phyloP scores from a whole-genome alignment of 345 rosid species.

The Psidium guajava region DNA sequence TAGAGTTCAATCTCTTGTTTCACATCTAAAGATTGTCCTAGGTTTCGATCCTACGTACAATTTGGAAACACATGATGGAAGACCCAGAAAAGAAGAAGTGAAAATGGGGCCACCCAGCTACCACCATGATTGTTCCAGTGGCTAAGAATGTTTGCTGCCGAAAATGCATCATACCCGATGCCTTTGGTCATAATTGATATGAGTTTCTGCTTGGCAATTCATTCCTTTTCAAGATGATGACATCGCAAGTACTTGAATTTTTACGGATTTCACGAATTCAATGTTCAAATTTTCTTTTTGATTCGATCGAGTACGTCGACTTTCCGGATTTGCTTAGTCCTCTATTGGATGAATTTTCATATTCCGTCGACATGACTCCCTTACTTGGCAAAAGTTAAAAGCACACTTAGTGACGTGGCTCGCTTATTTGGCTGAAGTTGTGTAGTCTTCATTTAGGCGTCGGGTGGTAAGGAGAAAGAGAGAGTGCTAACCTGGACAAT shows the following conservation, averaged over 20 bases:
- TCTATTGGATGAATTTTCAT: not conserved
- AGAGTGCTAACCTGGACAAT: not conserved
- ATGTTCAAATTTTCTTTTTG: not conserved
- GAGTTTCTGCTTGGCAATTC: not conserved
- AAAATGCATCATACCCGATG: not conserved
- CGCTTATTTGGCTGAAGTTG: not conserved
- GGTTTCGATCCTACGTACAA: not conserved
- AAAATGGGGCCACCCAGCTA: not conserved
- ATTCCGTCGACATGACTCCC: not conserved
- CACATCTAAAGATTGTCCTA: not conserved
- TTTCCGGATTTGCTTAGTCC: not conserved
- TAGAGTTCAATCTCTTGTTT: not conserved
- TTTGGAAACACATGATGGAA: not conserved
- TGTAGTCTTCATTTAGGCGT: not conserved
- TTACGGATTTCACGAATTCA: not conserved
- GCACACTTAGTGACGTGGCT: not conserved
- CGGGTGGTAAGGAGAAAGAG: not conserved
- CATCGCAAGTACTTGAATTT: not conserved
- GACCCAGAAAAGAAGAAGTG: not conserved
- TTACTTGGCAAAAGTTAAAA: not conserved
- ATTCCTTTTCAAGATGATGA: not conserved
- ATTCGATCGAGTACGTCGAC: not conserved
- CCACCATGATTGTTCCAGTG: not conserved
- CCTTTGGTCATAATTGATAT: not conserved
- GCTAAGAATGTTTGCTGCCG: not conserved